Base-by-base conservation (phyloP, 1,284 basidiomycete species). In the Trichosporon asahii region DNA sequence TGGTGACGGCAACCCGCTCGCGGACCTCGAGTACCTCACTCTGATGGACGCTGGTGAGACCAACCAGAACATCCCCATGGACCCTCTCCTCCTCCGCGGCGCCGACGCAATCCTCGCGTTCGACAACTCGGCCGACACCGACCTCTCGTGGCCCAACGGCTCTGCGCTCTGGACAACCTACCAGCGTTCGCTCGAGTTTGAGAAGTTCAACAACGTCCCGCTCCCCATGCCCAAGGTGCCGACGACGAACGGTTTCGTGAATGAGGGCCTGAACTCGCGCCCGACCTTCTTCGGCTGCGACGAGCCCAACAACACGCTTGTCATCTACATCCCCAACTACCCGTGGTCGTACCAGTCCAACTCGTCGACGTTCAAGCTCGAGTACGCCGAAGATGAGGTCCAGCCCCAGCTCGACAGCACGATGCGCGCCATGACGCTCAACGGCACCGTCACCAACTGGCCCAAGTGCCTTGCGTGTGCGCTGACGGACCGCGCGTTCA, bases 61-160 rank as follows among this genome's bases (percentile, higher is more conserved):
- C 37, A 83, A 84, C 73, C 82, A 85, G 67, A 86, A 86, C 75
- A 77, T 87, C 40, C 86, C 86, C 0, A 74, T 87, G 46, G 85
- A 86, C 71, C 86, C 87, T 0, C 80, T 88, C 1, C 76, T 88
- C 27, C 79, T 85, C 71, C 82, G 87, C 35, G 74, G 77, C 3
- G 78, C 87, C 66, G 87, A 88, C 73, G 77, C 85, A 40, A 84
- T 88, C 73, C 70, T 88, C 66, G 86, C 86, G 0, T 82, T 87
- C 29, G 87, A 88, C 76, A 81, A 81, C n/a, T 85, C 84, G 0
- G 86, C 85, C 46, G 87, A 88, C 74, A 85, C 85, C 1, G 77
- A 70, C 31, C 81, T 82, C 68, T 79, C 70, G 31, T 88, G 85
- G 85, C 85, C 87, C 2, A 88, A 88, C 76, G 85, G 85, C 4